Base-by-base conservation (phyloP, 192 early-diverging fungal species). In the Coemansia sp. region DNA sequence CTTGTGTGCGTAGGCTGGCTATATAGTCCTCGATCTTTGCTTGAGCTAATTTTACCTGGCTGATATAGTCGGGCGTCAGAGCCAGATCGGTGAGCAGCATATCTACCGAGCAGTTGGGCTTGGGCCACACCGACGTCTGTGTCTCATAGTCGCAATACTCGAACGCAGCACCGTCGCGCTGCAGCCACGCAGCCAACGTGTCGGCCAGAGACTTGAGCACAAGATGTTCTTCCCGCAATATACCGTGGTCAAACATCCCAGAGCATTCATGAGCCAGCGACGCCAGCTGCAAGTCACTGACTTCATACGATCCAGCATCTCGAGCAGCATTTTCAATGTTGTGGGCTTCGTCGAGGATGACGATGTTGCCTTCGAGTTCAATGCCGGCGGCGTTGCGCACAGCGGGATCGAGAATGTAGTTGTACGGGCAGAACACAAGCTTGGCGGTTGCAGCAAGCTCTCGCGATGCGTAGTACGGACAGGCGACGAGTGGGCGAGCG, bases 311-410 rank as follows among this genome's bases (percentile, higher is more conserved):
- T 6, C 74, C 79, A 50, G 87, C 73, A 0, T 79, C 72, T 15
- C 87, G 77, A 7, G 84, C 74, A 1, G 77, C 75, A 50, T 85
- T 82, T 55, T 89, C 87, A n/a, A 87, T 82, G 55, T 87, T 88
- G 63, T 87, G 86, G 0, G 85, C 85, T 66, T 89, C 87, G 57
- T 89, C 88, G 7, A 89, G 49, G 12, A 89, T 87, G 14, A 89
- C 71, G 14, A 89, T 59, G 17, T 55, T 73, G 45, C 65, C 63
- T 3, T 69, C 64, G 8, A 88, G 70, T 8, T 75, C 59, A 38
- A 89, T 86, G 7, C 75, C 82, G 11, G 82, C 59, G 15, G 77
- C 66, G 17, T 69, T 57, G 22, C 88, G 68, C 22, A 89, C 84
- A 0, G 66, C 57, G 0, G 88, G 88, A 64, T 87, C 86, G 43